Base-by-base conservation (phyloP, 768 basidiomycete species). In the Peribolospora baueri region DNA sequence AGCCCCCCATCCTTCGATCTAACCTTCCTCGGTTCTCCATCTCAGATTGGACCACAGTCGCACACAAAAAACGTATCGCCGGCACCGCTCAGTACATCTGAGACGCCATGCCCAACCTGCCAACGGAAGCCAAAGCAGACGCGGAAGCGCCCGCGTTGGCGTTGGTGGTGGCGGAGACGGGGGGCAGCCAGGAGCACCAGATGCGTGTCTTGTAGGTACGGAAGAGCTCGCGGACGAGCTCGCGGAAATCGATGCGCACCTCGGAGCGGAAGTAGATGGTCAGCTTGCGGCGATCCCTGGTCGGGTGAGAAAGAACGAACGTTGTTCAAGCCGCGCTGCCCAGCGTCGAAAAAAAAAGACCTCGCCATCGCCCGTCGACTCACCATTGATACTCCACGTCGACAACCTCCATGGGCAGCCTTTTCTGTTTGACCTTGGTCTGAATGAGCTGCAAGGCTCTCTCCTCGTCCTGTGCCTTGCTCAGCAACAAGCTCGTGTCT, bases 311-410 rank as follows among this genome's bases (percentile, higher is more conserved):
- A n/a, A n/a, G n/a, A n/a, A n/a, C n/a, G n/a, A n/a, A n/a, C n/a
- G n/a, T n/a, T n/a, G n/a, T n/a, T n/a, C n/a, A n/a, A n/a, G n/a
- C n/a, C n/a, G n/a, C n/a, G n/a, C n/a, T n/a, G n/a, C 14, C 10
- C 39, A 38, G 14, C 3, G 54, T 37, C 41, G 38, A 41, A 42
- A 3, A 37, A 46, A 25, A 45, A 56, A n/a, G n/a, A 38, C n/a
- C 9, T 39, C 42, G 25, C 1, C 9, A 54, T 14, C n/a, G n/a
- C n/a, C n/a, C n/a, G n/a, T 11, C 10, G 37, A 70, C 81, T 39
- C 55, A 88, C 88, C 88, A 97, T 65, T 98, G 91, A 70, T 90
- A 98, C 69, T 97, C 91, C 41, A 90, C 91, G 68, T 95, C 91
- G 51, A 93, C 80, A 56, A 98, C 88, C 68, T 95, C 86, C 91